Conservation (phyloP, 345 rosid species). For the Pugionium cornutum region DNA sequence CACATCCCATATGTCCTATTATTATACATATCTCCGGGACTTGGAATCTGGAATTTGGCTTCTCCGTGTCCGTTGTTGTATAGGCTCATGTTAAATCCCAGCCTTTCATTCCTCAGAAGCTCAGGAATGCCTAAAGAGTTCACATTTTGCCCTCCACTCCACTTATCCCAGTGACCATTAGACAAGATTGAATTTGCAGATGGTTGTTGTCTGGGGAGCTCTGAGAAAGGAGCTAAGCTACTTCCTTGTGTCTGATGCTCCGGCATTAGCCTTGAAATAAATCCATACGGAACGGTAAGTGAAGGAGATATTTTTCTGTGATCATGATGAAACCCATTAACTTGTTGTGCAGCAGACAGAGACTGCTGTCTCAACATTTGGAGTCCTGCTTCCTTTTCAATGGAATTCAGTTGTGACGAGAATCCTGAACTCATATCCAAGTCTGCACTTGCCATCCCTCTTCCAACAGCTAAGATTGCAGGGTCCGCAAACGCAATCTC, state of each 20-base stretch:
- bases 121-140: slow-evolving; percentile 59
- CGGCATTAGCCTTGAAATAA: slow-evolving; percentile 56
- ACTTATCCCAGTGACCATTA: slow-evolving; percentile 81
- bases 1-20: slow-evolving; percentile 76
- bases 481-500: slow-evolving; percentile 92
- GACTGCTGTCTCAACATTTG: slow-evolving; percentile 77
- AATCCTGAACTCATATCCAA: slow-evolving; percentile 61
- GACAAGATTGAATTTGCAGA: slow-evolving; percentile 58
- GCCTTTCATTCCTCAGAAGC: slow-evolving; percentile 69
- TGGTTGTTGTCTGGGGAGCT: slow-evolving; percentile 55
- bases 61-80: slow-evolving; percentile 67
- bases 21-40: slow-evolving; percentile 64
- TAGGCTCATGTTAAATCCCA: slow-evolving; percentile 55
- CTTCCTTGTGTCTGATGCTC: slow-evolving; percentile 57
- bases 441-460: slow-evolving; percentile 59
- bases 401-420: slow-evolving; percentile 52
- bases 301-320: slow-evolving; percentile 57
- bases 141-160: slow-evolving; percentile 65
- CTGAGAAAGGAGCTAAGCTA: slow-evolving; percentile 53
- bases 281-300: slow-evolving; percentile 57
- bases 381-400: slow-evolving; percentile 65
- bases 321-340: slow-evolving; percentile 49
- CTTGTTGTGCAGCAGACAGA: slow-evolving; percentile 40
- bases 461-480: slow-evolving; percentile 96
- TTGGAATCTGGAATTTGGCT: slow-evolving; percentile 68